phyloP scores from a whole-genome alignment of 2,329 filamentous ascomycete species.

The Madurella mycetomatis region DNA sequence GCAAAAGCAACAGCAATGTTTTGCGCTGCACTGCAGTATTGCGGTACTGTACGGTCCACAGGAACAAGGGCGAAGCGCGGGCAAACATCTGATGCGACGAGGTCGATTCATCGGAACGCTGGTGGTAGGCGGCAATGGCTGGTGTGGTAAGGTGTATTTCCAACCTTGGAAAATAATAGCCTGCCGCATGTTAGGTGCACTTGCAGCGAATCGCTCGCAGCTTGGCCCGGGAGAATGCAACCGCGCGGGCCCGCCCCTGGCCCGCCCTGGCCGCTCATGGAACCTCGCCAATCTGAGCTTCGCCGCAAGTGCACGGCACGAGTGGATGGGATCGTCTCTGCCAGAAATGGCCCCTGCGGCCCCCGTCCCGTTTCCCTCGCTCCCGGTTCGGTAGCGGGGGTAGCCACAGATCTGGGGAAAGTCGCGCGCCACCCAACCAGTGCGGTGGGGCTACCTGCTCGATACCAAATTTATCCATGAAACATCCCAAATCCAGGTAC shows the following conservation, averaged over 20 bases:
- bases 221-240: slow-evolving; percentile 19
- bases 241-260: slow-evolving; percentile 8
- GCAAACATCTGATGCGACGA: too few relatives aligned
- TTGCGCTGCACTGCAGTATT: too few relatives aligned
- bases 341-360: slow-evolving; percentile 1
- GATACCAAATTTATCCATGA: slow-evolving; percentile 1
- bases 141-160: background rate
- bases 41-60: too few relatives aligned
- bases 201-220: slow-evolving; percentile 25
- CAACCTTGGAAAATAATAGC: background rate
- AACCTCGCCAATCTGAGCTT: slow-evolving; percentile 23
- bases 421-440: background rate
- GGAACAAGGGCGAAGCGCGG: too few relatives aligned
- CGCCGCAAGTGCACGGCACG: slow-evolving; percentile 17
- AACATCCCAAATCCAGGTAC: background rate
- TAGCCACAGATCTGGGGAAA: slow-evolving; percentile 7
- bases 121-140: background rate
- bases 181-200: slow-evolving; percentile 14
- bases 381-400: background rate
- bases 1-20: too few relatives aligned
- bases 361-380: slow-evolving; percentile 2
- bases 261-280: background rate
- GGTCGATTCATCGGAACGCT: background rate
- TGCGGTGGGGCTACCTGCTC: background rate
- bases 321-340: slow-evolving; percentile 22